A percentile compares a stretch with the other conserved stretches of the same genome.
Conservation (phyloP, 2,329 filamentous ascomycete genomes). For the Thelonectria discophora region DNA sequence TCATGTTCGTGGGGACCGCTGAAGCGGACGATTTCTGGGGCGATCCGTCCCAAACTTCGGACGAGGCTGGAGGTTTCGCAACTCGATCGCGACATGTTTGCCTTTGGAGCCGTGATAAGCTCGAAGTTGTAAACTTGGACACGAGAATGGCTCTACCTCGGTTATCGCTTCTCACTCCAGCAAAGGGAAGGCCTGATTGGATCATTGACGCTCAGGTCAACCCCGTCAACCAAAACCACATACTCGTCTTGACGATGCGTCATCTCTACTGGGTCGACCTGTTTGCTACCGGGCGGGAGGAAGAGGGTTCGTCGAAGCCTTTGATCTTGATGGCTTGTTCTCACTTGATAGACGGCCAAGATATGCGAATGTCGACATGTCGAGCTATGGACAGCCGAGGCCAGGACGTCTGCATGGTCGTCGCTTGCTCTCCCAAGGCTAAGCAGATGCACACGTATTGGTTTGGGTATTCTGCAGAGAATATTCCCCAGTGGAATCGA, state of each 20-base stretch:
- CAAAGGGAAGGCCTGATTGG: constrained; percentile 43
- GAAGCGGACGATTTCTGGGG: constrained; percentile 36
- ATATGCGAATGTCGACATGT: constrained; percentile 44
- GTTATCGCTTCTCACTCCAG: constrained; percentile 40
- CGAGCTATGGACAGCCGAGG: constrained; percentile 33
- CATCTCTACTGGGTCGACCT: constrained; percentile 61
- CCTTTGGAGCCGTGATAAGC: constrained; percentile 49
- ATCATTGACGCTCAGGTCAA: constrained; percentile 67
- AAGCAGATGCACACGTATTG: constrained; percentile 49
- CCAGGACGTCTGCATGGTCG: constrained; percentile 43
- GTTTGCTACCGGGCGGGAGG: constrained; percentile 24
- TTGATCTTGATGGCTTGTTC: constrained; percentile 43
- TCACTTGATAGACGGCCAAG: constrained; percentile 41
- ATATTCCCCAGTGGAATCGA: constrained; percentile 50
- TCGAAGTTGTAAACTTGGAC: constrained; percentile 50
- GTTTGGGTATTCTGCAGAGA: constrained; percentile 41
- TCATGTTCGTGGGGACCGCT: constrained; percentile 52
- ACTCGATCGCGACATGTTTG: constrained; percentile 42
- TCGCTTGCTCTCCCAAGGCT: constrained; percentile 45
- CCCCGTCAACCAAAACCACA: constrained; percentile 55
- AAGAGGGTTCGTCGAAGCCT: constrained; percentile 29
- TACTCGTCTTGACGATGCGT: constrained; percentile 67
- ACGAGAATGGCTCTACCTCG: constrained; percentile 42
- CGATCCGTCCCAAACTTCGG: constrained; percentile 22
- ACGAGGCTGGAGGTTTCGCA: constrained; percentile 16